phyloP scores from a whole-genome alignment of 1,284 basidiomycete species.

The Taiwanofungus camphoratus region DNA sequence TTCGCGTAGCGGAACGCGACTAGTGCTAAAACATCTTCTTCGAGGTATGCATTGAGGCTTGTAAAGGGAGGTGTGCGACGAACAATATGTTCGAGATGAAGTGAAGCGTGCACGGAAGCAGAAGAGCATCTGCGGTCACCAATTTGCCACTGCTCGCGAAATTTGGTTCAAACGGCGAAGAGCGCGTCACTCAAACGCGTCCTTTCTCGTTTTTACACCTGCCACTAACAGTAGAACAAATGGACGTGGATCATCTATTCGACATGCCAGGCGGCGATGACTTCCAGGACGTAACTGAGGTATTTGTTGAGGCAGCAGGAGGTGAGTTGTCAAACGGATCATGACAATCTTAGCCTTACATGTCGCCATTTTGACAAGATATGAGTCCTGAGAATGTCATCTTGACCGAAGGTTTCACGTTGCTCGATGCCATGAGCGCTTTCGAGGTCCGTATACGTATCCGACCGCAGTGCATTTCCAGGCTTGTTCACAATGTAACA shows the following conservation, averaged over 20 bases:
- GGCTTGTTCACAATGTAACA: constrained; percentile 4
- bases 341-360: neutral
- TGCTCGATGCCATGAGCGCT: constrained; percentile 87
- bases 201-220: too few species aligned
- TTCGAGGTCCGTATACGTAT: constrained; percentile 47
- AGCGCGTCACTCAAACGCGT: too few species aligned
- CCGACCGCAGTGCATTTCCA: constrained; percentile 12
- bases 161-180: too few species aligned
- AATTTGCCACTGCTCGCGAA: too few species aligned
- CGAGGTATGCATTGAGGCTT: too few species aligned
- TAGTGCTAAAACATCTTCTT: neutral
- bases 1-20: neutral
- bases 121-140: too few species aligned
- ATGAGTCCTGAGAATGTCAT: constrained; percentile 62
- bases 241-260: constrained; percentile 18
- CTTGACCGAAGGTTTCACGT: constrained; percentile 64
- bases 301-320: constrained; percentile 51
- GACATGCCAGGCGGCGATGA: constrained; percentile 46
- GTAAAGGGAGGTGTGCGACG: too few species aligned
- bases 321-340: constrained; percentile 35
- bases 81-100: too few species aligned
- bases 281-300: constrained; percentile 54
- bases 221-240: too few species aligned
- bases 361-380: constrained; percentile 34
- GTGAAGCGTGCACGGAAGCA: too few species aligned